These are phyloP conservation scores for Epichloe gansuensis DNA, from an alignment of 2,329 filamentous ascomycete species.

Conservation along the genomic window DNA sequence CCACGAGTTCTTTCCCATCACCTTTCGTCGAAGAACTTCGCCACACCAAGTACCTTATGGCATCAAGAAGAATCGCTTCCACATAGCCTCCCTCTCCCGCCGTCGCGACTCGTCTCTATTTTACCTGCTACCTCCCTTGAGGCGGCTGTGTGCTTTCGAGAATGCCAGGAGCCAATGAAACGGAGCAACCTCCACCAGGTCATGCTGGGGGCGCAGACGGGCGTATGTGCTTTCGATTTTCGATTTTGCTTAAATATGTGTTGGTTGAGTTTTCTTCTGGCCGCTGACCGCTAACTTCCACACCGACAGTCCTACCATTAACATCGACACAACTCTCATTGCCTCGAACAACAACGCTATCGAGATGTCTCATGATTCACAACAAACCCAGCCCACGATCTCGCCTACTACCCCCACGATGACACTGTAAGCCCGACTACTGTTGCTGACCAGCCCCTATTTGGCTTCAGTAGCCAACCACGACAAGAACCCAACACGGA, in stretches of 20 bases:
- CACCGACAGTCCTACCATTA: constrained; percentile 36
- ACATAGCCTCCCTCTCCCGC: constrained; percentile 4
- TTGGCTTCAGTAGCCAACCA: constrained; percentile 14
- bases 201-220: constrained; percentile 19
- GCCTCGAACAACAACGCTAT: constrained; percentile 11
- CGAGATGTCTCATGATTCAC: constrained; percentile 17
- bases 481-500: constrained; percentile 36
- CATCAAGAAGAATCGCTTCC: constrained; percentile 2
- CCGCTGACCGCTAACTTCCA: background rate
- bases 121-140: constrained; percentile 7
- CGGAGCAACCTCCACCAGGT: constrained; percentile 10
- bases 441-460: constrained; percentile 19
- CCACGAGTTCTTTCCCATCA: background rate
- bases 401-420: constrained; percentile 26
- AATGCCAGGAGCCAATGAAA: constrained; percentile 13
- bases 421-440: constrained; percentile 29
- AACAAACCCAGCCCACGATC: constrained; percentile 8
- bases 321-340: constrained; percentile 39
- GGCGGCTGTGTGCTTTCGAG: constrained; percentile 10
- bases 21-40: background rate
- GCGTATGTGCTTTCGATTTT: constrained; percentile 22
- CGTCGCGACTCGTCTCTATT: background rate
- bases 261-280: background rate
- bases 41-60: background rate
- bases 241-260: background rate